Evolutionary conservation across 345 rosid species (phyloP).

Genomic region (Eutrema heterophyllum): DNA sequence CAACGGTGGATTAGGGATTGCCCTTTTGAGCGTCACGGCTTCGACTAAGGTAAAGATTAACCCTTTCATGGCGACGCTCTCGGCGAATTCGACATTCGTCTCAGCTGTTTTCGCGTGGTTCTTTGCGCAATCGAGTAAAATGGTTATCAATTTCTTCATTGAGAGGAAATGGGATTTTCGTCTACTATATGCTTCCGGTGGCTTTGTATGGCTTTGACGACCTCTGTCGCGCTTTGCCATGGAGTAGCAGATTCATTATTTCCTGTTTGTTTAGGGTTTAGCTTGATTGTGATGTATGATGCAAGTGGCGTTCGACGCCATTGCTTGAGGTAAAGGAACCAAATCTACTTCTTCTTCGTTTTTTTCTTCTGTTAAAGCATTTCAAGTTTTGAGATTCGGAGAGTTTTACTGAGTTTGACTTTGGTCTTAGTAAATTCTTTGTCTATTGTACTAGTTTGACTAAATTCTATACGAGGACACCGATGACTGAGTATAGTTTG

Average conservation of each 20-base stretch:
- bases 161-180: constrained; percentile 90
- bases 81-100: constrained; percentile 82
- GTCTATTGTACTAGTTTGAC: not conserved
- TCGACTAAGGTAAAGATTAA: constrained; percentile 64
- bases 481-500: not conserved
- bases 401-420: not conserved
- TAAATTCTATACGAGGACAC: not conserved
- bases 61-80: constrained; percentile 70
- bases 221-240: too few species aligned
- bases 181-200: constrained; percentile 74
- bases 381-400: not conserved
- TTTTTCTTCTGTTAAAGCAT: not conserved
- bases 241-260: too few species aligned
- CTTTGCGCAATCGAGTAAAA: constrained; percentile 64
- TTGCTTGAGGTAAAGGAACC: constrained; percentile 68
- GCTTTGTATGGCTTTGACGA: constrained; percentile 86
- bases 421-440: too few species aligned
- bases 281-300: constrained; percentile 92
- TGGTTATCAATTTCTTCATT: constrained; percentile 71
- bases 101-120: constrained; percentile 82
- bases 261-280: too few species aligned
- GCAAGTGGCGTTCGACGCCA: constrained; percentile 92
- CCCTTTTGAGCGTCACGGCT: constrained; percentile 63
- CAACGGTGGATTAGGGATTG: constrained; percentile 58
- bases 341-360: not conserved